Percentiles rank a stretch among this genome's conserved stretches.
phyloP scores from a whole-genome alignment of 2,329 filamentous ascomycete genomes.

The Fusarium sp. region DNA sequence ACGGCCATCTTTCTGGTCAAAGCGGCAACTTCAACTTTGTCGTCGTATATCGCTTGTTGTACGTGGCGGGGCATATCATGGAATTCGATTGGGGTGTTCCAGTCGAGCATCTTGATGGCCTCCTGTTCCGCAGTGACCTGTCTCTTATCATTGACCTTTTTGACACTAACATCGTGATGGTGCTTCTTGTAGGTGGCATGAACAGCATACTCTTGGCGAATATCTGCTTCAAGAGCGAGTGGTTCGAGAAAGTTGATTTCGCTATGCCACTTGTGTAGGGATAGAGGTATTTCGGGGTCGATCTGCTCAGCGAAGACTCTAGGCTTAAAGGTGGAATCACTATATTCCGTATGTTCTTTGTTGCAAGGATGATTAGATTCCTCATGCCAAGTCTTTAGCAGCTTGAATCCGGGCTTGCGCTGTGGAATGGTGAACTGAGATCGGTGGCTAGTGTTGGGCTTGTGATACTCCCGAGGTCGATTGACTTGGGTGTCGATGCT shows the following conservation, averaged over 20 bases:
- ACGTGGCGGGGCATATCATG: background rate
- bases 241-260: constrained; percentile 11
- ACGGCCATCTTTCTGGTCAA: constrained; percentile 17
- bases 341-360: constrained; percentile 9
- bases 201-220: constrained; percentile 5
- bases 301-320: constrained; percentile 2
- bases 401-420: constrained; percentile 1
- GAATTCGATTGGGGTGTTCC: background rate
- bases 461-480: background rate
- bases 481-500: background rate
- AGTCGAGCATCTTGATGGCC: background rate
- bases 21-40: constrained; percentile 11
- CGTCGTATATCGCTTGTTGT: background rate
- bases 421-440: constrained; percentile 4
- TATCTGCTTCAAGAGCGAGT: background rate
- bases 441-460: background rate
- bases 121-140: background rate
- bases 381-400: background rate
- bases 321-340: background rate
- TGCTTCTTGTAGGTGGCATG: background rate
- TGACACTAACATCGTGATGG: background rate
- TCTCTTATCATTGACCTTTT: background rate
- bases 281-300: background rate
- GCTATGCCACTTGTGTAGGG: background rate
- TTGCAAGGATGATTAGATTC: constrained; percentile 18